Evolutionary conservation across 768 basidiomycete species (phyloP), one percentile per base, ranked within the genome.

Genomic region (Cystofilobasidium ferigula): DNA sequence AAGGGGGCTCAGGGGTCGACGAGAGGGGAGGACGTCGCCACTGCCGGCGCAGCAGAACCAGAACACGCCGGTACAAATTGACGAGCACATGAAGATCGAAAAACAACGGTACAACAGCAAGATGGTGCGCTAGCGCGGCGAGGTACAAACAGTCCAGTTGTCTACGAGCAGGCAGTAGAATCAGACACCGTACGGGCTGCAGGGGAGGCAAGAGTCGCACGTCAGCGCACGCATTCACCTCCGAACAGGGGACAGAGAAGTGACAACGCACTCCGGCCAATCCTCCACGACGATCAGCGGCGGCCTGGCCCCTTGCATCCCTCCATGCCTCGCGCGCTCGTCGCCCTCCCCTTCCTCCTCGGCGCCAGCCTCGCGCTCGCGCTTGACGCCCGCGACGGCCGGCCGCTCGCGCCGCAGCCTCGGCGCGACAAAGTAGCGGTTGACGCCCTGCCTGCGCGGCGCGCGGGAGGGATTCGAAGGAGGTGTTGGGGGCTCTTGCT

Each of bases 201-300:
- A 18, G 8, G 42, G 42, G 42, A 7, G 20, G 42, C 14, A 18
- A 18, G 42, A 43, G n/a, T 43, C 4, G 4, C 12, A 16, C 16
- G 10, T 4, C 8, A 43, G 42, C 20, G 14, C 5, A 4, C 10
- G 42, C 12, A 43, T 43, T 18, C 42, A 18, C 12, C 4, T 5
- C 8, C 5, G 42, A 18, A 8, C 5, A 18, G 10, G 42, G 42
- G 8, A 43, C 10, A 22, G 42, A 13, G 20, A 13, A 13, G 20
- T 18, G 7, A 24, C 13, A n/a, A 48, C 47, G 22, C 22, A 54
- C 51, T 54, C 51, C 16, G 51, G 51, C 51, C 51, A 54, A 22
- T 54, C 51, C 30, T 54, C 51, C 14, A 54, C 51, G 51, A 54
- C 51, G 51, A 54, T 54, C 6, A 32, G 18, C 14, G 51, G 51